Evolutionary conservation across 1,139 yeast genomes (phyloP), one percentile per base, ranked within the genome.

Genomic region (Zygosaccharomyces pseudobailii): DNA sequence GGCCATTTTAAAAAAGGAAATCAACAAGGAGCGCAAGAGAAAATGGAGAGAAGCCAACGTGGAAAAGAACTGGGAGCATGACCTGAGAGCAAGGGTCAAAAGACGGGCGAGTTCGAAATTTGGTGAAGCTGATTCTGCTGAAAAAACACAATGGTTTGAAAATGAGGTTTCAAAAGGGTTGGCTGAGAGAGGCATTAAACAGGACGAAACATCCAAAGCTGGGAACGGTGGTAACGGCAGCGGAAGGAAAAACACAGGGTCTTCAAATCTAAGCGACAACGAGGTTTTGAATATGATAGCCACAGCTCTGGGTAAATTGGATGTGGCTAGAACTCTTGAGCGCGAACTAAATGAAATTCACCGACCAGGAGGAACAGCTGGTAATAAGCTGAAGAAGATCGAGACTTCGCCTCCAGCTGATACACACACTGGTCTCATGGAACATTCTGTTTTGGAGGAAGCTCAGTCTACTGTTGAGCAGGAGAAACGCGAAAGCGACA

Each of bases 41-140:
- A 79, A 81, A 56, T 92, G 97, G 97, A 78, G 97, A 61, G 92
- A 82, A 52, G 83, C 80, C 32, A 89, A 90, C 63, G 77, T 79
- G 13, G 85, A 84, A 53, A 75, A 94, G 54, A 90, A 90, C 63
- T 84, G 87, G 68, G 96, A 88, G 63, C 85, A 87, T 57, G 97
- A 90, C 63, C 70, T 90, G 50, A 75, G 95, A 45, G 79, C 87
- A 1, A 72, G 97, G 46, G 84, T 92, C 24, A 74, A 78, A 52
- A 83, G 82, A 55, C 72, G 92, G 40, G 97, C 97, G 0, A 72
- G 71, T 37, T 67, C 69, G 19, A 69, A 84, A 54, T 89, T 80
- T 68, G 95, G 96, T 1, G 72, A 69, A 3, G 81, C 75, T 5
- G 73, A 82, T 6, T 70, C 75, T 5, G 78, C 72, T 13, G 79